Evolutionary conservation across 164 flowering plant species (phyloP), one percentile per base, ranked within the genome.

Genomic region (Annona squamosa): DNA sequence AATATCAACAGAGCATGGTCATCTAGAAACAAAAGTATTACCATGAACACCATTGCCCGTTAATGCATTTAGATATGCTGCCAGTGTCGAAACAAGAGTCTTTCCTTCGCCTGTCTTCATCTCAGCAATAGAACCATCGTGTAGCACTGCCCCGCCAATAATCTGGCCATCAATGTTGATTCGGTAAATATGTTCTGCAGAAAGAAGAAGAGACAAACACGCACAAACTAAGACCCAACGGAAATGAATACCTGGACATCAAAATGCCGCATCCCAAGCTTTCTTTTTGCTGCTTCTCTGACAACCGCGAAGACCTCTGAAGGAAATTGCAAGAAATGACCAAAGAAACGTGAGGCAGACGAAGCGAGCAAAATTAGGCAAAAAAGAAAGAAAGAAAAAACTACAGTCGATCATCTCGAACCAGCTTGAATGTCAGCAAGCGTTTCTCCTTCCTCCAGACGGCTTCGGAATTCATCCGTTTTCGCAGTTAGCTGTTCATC

Each of bases 101-200:
- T 96, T 96, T 17, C 99, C 99, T 77, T 96, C 98, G 1, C 99
- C 99, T 2, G 99, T 96, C 88, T 96, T 96, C 99, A 96, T 96
- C 86, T 93, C 98, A 10, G 99, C 98, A 82, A 96, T 93, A 48
- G 91, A 88, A 43, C 99, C 99, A 80, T 96, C 98, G 81, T 96
- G 97, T 74, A 93, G 97, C 74, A 96, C 98, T 0, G 98, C 97
- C 69, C 99, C 99, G 69, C 99, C 99, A 77, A 96, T 87, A 73
- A 96, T 88, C 99, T 95, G 73, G 43, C 61, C 37, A 63, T 43
- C 63, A 52, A 70, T 2, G 3, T 44, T 56, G 3, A 10, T 17
- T 71, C 19, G 45, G 2, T 18, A 64, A 78, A 65, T 37, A 69
- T 26, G 67, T 18, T n/a, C 16, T 45, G 37, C 48, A 43, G 18